Evolutionary conservation across 1,139 yeast species (phyloP), one percentile per base, ranked within the genome.

Genomic region (Geotrichum phurueaensis): DNA sequence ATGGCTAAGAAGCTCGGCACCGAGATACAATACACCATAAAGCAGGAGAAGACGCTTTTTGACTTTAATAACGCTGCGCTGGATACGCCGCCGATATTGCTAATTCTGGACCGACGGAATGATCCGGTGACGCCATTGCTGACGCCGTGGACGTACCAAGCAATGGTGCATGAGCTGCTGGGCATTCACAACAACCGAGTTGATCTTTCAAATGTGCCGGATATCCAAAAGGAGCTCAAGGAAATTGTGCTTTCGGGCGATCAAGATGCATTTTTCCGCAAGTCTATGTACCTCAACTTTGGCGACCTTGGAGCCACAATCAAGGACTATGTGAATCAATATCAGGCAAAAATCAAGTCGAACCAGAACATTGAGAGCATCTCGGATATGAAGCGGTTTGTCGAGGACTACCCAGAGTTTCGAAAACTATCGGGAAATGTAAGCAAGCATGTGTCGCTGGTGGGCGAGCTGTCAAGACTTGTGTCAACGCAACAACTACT

Each of bases 121-220:
- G 99, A 94, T 73, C 97, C 98, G 1, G 79, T 92, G 36, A 94
- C 99, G 0, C 98, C 99, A 1, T 77, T 94, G 53, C 75, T 94
- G 55, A 83, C 87, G 50, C 99, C 98, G 1, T 94, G 99, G 99
- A 92, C 99, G 0, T 94, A 91, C 73, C 98, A 94, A 71, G 89
- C 97, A 1, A 94, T 95, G 99, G 89, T 94, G 20, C 96, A 94
- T 72, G 98, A 95, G 71, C 80, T 90, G 45, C 78, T 94, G 50
- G 96, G 94, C 1, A 88, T 94, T 62, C 77, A 79, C 23, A 87
- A 90, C 70, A 94, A 94, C 68, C 81, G 94, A 4, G 96, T 90
- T 2, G 86, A 84, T 65, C 73, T 92, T 59, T 76, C 85, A 1
- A 65, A 65, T 3, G 75, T 79, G 9, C 76, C 78, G 0, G 81